Base-by-base conservation (phyloP, 2,329 filamentous ascomycete species). In the Cladosporium sp. region DNA sequence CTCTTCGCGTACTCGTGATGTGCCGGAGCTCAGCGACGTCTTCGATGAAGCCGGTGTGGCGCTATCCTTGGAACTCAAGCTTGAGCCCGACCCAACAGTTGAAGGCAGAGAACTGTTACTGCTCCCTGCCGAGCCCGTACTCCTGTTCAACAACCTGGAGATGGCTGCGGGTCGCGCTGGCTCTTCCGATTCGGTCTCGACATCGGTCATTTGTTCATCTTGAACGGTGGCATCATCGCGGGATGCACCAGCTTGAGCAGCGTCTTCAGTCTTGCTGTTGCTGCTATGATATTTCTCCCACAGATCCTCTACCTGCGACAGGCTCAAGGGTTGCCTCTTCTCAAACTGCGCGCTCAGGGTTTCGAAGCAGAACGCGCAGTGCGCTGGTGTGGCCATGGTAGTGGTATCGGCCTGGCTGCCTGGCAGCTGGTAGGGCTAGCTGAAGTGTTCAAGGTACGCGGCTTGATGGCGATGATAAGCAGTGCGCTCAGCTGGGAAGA, bases 341-440 rank as follows among this genome's bases (percentile, higher is more conserved):
- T 90, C 84, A 65, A 96, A 89, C 61, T 86, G 84, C 56, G 92
- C 88, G 51, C 85, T 82, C 38, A 99, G 85, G 40, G 82, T 82
- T 76, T 99, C 94, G 80, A 99, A 97, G 79, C 92, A 97, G 75
- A 88, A 92, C 69, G 93, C 86, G 75, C 92, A 97, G 76, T 97
- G 93, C 60, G 87, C 88, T 67, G 84, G 76, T 59, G 88, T 88
- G 51, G 94, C 93, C 93, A 97, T 97, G 40, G 15, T 40, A 12
- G n/a, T 12, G 3, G 37, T 17, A 6, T 30, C 8, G 22, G 15
- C 14, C 3, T 36, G 36, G 12, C 8, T 3, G 11, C 9, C 30
- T 34, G 9, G 2, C 8, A 8, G 30, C 11, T 9, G 9, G 11
- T 9, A 11, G 28, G 28, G 30, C 30, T 34, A 3, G 30, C 30